Evolutionary conservation across 257 asterid species (phyloP), one percentile per base, ranked within the genome.

Genomic region (Fraxinus cuspidata): DNA sequence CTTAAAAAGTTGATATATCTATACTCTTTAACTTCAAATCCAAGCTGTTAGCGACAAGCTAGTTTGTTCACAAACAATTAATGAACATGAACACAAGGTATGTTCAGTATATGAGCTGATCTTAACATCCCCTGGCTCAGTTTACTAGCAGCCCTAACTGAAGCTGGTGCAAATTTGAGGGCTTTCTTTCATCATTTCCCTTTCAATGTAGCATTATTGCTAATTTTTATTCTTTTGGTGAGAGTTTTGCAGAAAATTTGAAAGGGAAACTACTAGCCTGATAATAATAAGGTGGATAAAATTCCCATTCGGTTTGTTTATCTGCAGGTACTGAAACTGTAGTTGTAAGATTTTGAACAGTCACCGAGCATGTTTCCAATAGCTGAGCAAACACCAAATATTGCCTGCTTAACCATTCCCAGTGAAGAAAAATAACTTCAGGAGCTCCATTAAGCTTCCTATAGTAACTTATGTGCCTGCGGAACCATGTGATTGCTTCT

Each of bases 371-470:
- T 11, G 97, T 90, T 84, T 96, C 99, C 86, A 96, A 81, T 53
- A 96, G 87, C 82, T 96, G 98, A 72, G 92, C 97, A 87, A 96
- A 90, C 78, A 86, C 97, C 82, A 96, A 82, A 82, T 85, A 90
- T 78, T 96, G 99, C 78, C 97, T 83, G 88, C 98, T 92, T 84
- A 96, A 86, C 99, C 99, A 96, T 82, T 93, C 97, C 97, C 98
- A 96, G 53, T 96, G 99, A 86, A 92, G 91, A 85, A 89, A 96
- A 81, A 71, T 82, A 81, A 86, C 94, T 77, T 93, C 96, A 7
- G 94, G 89, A 10, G 88, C 85, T 80, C 97, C 99, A 65, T 78
- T 86, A 81, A 92, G 94, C 84, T 68, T 88, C 86, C 87, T 87
- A 85, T 90, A 96, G 80, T 86, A 78, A 86, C 88, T 85, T 76